Base-by-base conservation (phyloP, 345 rosid genomes). In the Corchorus capsularis region DNA sequence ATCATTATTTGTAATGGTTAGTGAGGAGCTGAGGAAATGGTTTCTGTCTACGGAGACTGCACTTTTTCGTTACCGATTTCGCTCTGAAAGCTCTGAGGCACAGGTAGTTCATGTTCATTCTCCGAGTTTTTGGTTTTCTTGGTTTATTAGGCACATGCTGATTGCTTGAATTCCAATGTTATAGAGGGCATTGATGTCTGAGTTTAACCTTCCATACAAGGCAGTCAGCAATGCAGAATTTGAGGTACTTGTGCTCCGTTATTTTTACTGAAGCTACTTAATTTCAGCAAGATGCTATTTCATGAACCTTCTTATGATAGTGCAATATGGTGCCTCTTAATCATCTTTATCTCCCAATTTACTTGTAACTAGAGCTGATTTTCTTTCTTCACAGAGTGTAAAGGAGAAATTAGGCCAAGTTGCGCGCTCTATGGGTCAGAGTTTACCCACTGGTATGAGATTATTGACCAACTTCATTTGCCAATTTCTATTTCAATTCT, bases 21-120 rank as follows among this genome's bases (percentile, higher is more conserved):
- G 99, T 69, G 97, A 93, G 86, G 99, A 96, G 34, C 72, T 96
- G 70, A 88, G 97, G 82, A 96, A 91, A 79, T 91, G 94, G 98
- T 91, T 96, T 85, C 93, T 96, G 63, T 87, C 91, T 50, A 91
- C 84, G 90, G 98, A 96, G 87, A 89, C 94, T 66, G 71, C 92
- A 10, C 91, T 96, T 55, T 96, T 93, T 71, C 91, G 96, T 5
- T 79, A 91, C 73, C 81, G 96, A 7, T 96, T 93, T 80, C 79
- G 72, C 68, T 13, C 0, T 53, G 6, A 70, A 76, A 45, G 45
- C 46, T 19, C 79, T 14, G 94, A 93, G 79, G 87, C 82, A 75
- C 91, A 87, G 96, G 99, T 96, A 77, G 72, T 72, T 59, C 37
- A 15, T 75, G 45, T n/a, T 65, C 69, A 32, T 68, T 45, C 55